Base-by-base conservation (phyloP, 192 early-diverging fungal genomes). In the Spizellomyces sp. region DNA sequence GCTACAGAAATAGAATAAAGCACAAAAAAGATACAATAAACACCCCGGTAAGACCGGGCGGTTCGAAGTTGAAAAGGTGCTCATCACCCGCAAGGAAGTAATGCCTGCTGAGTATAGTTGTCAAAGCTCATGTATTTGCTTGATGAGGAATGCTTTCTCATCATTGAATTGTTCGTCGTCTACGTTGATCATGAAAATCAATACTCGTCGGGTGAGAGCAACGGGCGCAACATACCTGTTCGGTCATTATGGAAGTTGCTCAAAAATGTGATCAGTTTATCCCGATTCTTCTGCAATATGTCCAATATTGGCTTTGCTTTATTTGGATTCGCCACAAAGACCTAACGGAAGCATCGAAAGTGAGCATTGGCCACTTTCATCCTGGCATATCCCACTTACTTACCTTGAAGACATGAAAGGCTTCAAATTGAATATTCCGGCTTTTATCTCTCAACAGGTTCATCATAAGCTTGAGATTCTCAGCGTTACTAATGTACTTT, bases 321-420 rank as follows among this genome's bases (percentile, higher is more conserved):
- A 73, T 92, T 93, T 27, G 97, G 97, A 69, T 98, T 99, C 58
- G 97, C 97, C 3, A 98, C 95, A 86, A 99, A 99, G 47, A 98
- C 92, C 93, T 65, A 36, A 56, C 4, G 54, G 22, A 19, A 56
- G 54, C n/a, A 56, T 48, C 3, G 45, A 66, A 17, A 79, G 77
- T 55, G 46, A 61, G 14, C 15, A 55, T 55, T n/a, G 15, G 52
- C 52, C 27, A 36, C 27, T 36, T 36, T 36, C 27, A 36, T n/a
- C 27, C 27, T 19, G 5, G 22, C 4, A 56, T 19, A 22, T 22
- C 54, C n/a, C 22, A 12, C 27, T 66, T n/a, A 21, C 17, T 8
- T 69, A 94, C 93, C 88, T 99, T 99, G 85, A 98, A 99, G 42
- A 98, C 95, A 83, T 99, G 98, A 86, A 99, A 99, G 0, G 98